Evolutionary conservation across 331 rosid genomes (phyloP), one percentile per base, ranked within the genome.

Genomic region (Rhamnella rubrinervis): DNA sequence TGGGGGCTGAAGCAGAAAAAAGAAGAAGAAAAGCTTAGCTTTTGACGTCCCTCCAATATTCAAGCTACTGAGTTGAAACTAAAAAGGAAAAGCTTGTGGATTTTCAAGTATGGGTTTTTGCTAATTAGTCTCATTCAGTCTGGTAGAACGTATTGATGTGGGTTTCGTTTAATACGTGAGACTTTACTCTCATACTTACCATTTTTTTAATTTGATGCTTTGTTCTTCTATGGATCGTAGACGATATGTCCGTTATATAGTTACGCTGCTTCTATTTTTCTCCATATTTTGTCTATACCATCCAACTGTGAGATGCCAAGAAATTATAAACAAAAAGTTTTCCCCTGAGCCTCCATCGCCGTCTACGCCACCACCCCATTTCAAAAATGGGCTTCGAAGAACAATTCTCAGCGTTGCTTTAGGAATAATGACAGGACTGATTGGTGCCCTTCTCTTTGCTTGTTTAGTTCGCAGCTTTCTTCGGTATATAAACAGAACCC

Each of bases 401-500:
- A 85, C 89, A 49, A 44, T 83, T 77, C 47, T 91, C 1, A 95
- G 99, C 75, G 55, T 89, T 23, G 84, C 75, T 18, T 59, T 95
- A 66, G 99, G 99, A 26, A 81, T 78, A 40, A 39, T 83, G 6
- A 84, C 90, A 8, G 99, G 99, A 50, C 70, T 91, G 26, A 66
- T 80, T 46, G 83, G 85, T 38, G 86, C 95, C 40, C 63, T 87
- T 70, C 66, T 91, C 57, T 84, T 90, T 41, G 99, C 93, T 56
- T 72, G 82, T 18, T 58, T 84, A 50, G 88, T 95, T 72, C 95
- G 92, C 10, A 76, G 86, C 77, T 88, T 89, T 63, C 86, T 89
- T 39, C 79, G 79, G 67, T 95, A 91, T 80, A 77, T 89, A 15
- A 87, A 85, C 76, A 71, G 86, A 55, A 87, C 96, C 66, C 99